Evolutionary conservation across 2,329 filamentous ascomycete species (phyloP).

Genomic region (Salinomyces thailandicus): DNA sequence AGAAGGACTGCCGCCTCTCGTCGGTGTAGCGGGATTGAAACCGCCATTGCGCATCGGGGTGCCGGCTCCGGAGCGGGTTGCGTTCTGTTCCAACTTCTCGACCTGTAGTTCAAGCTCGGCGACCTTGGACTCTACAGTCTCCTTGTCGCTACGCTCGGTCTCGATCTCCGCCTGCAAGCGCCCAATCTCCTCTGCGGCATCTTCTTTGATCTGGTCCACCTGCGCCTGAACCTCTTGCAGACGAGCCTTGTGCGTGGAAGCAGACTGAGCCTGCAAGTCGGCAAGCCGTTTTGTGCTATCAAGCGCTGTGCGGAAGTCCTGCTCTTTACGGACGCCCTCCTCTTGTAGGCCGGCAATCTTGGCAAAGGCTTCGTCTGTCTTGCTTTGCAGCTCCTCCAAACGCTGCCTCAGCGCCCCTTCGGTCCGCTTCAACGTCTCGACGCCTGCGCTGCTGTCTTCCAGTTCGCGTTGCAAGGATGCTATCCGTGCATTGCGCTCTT

Average conservation of each 20-base stretch:
- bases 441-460: slow-evolving; percentile 68
- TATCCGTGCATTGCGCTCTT: slow-evolving; percentile 86
- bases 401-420: slow-evolving; percentile 72
- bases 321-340: slow-evolving; percentile 67
- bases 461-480: slow-evolving; percentile 78
- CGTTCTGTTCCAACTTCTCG: slow-evolving; percentile 41
- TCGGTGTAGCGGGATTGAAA: slow-evolving; percentile 18
- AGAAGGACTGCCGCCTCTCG: slow-evolving; percentile 31
- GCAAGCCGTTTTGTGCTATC: slow-evolving; percentile 72
- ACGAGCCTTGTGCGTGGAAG: slow-evolving; percentile 59
- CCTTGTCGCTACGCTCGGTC: slow-evolving; percentile 47
- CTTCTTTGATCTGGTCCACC: slow-evolving; percentile 55
- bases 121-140: slow-evolving; percentile 51
- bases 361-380: slow-evolving; percentile 71
- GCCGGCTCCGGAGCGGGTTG: slow-evolving; percentile 30
- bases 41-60: slow-evolving; percentile 41
- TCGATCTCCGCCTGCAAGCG: slow-evolving; percentile 41
- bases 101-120: slow-evolving; percentile 55
- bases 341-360: slow-evolving; percentile 82
- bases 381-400: slow-evolving; percentile 72
- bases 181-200: slow-evolving; percentile 49
- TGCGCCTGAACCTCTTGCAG: slow-evolving; percentile 58
- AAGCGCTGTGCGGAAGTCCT: slow-evolving; percentile 77
- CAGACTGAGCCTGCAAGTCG: slow-evolving; percentile 68
- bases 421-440: slow-evolving; percentile 67